Conservation (phyloP, 108 stramenopile species). For the Thalassiosira profunda region DNA sequence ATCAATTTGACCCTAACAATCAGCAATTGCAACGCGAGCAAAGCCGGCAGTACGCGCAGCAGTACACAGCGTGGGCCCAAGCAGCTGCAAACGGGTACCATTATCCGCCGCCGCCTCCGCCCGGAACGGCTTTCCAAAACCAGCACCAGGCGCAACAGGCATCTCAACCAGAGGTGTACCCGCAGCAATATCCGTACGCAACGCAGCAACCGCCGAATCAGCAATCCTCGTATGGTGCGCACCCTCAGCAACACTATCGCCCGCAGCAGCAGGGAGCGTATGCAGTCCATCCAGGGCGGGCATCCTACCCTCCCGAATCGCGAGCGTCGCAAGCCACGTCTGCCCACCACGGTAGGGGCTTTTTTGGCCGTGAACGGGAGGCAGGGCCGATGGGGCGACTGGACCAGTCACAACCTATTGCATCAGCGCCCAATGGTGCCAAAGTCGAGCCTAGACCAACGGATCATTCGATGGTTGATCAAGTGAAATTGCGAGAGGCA, state of each 20-base stretch:
- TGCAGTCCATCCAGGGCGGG: background rate
- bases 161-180: conserved; percentile 2
- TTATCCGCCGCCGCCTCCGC: conserved; percentile 37
- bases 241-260: conserved; percentile 1
- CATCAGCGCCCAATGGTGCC: conserved; percentile 1
- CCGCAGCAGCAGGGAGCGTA: background rate
- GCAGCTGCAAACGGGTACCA: conserved; percentile 43
- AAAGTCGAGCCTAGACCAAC: background rate
- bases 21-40: conserved; percentile 36
- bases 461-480: background rate
- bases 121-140: too few species aligned
- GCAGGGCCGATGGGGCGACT: too few species aligned
- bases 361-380: conserved; percentile 6
- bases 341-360: conserved; percentile 7
- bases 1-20: conserved; percentile 38
- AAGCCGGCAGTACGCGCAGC: conserved; percentile 36
- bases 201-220: background rate
- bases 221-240: background rate
- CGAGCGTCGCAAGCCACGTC: conserved; percentile 3
- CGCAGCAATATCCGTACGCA: conserved; percentile 25
- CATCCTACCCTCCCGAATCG: background rate
- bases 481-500: background rate
- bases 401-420: background rate
- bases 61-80: conserved; percentile 46
- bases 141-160: too few species aligned